Percentiles rank a stretch among this genome's conserved stretches.
Conservation (phyloP, 208 protist genomes). For the Trypanosoma cruzi region DNA sequence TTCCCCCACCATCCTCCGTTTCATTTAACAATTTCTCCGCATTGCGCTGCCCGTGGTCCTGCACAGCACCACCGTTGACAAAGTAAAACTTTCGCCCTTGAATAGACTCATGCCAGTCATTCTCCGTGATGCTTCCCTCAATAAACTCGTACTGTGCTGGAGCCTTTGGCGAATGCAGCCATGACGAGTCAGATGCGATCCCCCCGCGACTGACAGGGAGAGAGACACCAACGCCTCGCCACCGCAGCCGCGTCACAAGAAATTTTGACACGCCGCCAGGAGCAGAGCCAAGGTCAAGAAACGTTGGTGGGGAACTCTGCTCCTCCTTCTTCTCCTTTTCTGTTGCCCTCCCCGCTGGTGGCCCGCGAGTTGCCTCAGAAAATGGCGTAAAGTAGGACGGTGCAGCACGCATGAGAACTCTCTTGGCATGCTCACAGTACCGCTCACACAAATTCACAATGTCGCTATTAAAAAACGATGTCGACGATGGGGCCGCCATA, state of each 20-base stretch:
- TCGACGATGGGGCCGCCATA: constrained; percentile 9
- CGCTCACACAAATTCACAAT: constrained; percentile 44
- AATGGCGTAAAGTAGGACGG: constrained; percentile 30
- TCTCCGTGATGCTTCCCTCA: constrained; percentile 19
- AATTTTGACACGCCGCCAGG: constrained; percentile 77
- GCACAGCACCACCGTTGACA: constrained; percentile 82
- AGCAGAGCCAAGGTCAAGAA: constrained; percentile 76
- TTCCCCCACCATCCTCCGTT: background rate
- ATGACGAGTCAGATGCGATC: constrained; percentile 51
- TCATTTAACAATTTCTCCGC: background rate
- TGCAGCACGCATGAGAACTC: constrained; percentile 25
- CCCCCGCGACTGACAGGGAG: constrained; percentile 49
- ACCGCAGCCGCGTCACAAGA: constrained; percentile 53
- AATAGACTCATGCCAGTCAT: constrained; percentile 27
- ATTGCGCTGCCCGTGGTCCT: constrained; percentile 74
- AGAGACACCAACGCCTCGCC: constrained; percentile 71
- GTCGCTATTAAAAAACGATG: constrained; percentile 49
- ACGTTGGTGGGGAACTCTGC: constrained; percentile 29
- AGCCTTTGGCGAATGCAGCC: constrained; percentile 14
- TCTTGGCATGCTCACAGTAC: constrained; percentile 58
- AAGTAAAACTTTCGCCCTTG: constrained; percentile 48
- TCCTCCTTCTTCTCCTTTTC: background rate
- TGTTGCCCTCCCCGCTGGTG: background rate
- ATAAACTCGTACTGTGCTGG: constrained; percentile 10
- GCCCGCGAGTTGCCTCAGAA: background rate